Conservation (phyloP, 164 flowering plant species). For the Litsea cubeba region DNA sequence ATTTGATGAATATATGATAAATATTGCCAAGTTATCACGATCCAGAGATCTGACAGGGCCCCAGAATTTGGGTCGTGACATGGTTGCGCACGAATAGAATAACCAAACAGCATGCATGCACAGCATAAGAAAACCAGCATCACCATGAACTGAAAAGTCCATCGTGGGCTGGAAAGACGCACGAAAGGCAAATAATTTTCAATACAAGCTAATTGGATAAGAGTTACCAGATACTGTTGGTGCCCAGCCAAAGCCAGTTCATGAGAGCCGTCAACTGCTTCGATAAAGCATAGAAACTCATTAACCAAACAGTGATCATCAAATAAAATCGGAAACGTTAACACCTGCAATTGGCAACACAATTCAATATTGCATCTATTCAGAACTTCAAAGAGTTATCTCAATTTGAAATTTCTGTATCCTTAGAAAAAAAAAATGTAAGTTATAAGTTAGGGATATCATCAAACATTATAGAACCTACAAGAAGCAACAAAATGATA, state of each 20-base stretch:
- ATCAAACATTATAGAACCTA: background rate
- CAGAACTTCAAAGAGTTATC: background rate
- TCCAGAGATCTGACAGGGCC: too few relatives aligned
- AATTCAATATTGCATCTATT: background rate
- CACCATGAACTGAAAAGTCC: background rate
- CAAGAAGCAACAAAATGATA: too few relatives aligned
- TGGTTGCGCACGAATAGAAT: too few relatives aligned
- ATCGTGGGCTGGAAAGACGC: background rate
- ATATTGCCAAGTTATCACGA: too few relatives aligned
- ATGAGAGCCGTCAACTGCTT: slow-evolving; percentile 73
- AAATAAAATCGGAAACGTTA: slow-evolving; percentile 72
- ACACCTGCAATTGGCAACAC: slow-evolving; percentile 43
- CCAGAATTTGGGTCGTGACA: too few relatives aligned
- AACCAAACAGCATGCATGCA: background rate
- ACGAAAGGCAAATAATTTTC: background rate
- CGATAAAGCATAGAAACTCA: slow-evolving; percentile 79
- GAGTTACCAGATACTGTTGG: slow-evolving; percentile 82
- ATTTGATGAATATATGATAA: too few relatives aligned
- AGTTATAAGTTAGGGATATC: background rate
- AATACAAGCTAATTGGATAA: background rate
- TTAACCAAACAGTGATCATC: slow-evolving; percentile 65
- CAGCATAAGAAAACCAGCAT: background rate
- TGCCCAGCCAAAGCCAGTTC: slow-evolving; percentile 73
- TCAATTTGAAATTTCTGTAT: background rate
- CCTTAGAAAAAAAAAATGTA: background rate